Evolutionary conservation across 495 filamentous ascomycete species (phyloP), one percentile per base, ranked within the genome.

Genomic region (Opeltia flavorubescens): DNA sequence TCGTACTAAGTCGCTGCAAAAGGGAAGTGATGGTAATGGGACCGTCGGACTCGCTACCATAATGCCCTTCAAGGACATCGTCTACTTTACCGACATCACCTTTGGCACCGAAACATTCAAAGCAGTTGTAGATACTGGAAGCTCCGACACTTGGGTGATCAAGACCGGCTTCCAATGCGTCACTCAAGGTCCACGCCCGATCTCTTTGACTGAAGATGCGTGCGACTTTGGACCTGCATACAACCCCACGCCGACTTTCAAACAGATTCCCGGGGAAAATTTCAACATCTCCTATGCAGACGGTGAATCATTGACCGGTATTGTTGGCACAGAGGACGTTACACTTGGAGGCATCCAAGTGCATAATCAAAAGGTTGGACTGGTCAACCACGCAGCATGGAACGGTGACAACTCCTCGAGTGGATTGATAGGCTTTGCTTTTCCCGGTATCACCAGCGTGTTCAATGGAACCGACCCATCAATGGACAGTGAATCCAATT

Each of bases 341-440:
- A 66, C 66, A 1, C 50, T 81, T n/a, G 76, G 62, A 18, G 71
- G 69, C 40, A 59, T 80, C 49, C 72, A 62, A 3, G 74, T 77
- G 29, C 51, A 55, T 20, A 63, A 65, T 11, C 78, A 83, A 55
- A 66, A 67, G 4, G 52, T 80, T 12, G 77, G 64, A 1, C 55
- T 79, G 28, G 70, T 72, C 5, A 63, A 74, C 45, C 50, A 47
- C 20, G 68, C 69, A 5, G 59, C 59, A 31, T 71, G 70, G 60
- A 62, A 62, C 41, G 74, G 74, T 7, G 67, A 72, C 47, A 69
- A 60, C 33, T 38, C 47, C 2, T 70, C 68, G 7, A 69, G 64
- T 51, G 81, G 81, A 3, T 50, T 83, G 15, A 58, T 84, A 6
- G 80, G 81, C 2, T 65, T 85, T 20, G 76, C 67, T 0, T 84